Evolutionary conservation across 371 early-diverging fungal species (phyloP).

Genomic region (Mucor circinelloides): DNA sequence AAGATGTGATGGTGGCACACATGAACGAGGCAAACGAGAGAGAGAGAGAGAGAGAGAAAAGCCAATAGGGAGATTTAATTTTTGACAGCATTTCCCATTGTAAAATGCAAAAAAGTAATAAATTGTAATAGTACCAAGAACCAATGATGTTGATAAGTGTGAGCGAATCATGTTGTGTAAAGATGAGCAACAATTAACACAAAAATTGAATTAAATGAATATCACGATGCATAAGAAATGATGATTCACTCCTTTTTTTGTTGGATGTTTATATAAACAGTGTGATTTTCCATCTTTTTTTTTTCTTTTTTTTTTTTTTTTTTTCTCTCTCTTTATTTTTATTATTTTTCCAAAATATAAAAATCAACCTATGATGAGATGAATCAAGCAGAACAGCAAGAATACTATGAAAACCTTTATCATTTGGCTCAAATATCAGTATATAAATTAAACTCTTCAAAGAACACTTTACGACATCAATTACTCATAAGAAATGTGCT

Average conservation of each 20-base stretch:
- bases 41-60: not conserved
- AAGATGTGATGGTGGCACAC: too few species aligned
- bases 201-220: slow-evolving; percentile 2
- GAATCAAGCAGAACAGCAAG: not conserved
- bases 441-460: slow-evolving; percentile 30
- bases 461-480: slow-evolving; percentile 23
- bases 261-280: not conserved
- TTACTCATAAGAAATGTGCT: slow-evolving; percentile 39
- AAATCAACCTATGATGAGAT: slow-evolving; percentile 4
- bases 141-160: not conserved
- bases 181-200: slow-evolving; percentile 3
- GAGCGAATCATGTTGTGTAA: slow-evolving; percentile 3
- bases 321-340: not conserved
- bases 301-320: not conserved
- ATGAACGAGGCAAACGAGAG: not conserved
- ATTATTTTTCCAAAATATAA: slow-evolving; percentile 1
- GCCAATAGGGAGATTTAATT: not conserved
- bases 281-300: not conserved
- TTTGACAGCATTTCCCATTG: not conserved
- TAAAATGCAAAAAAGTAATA: not conserved
- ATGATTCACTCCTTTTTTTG: not conserved
- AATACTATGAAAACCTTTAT: slow-evolving; percentile 16
- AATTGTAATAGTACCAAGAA: not conserved
- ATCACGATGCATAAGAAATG: slow-evolving; percentile 2
- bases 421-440: slow-evolving; percentile 36